Evolutionary conservation across 192 early-diverging fungal species (phyloP), one percentile per base, ranked within the genome.

Genomic region (Podila epicladia): DNA sequence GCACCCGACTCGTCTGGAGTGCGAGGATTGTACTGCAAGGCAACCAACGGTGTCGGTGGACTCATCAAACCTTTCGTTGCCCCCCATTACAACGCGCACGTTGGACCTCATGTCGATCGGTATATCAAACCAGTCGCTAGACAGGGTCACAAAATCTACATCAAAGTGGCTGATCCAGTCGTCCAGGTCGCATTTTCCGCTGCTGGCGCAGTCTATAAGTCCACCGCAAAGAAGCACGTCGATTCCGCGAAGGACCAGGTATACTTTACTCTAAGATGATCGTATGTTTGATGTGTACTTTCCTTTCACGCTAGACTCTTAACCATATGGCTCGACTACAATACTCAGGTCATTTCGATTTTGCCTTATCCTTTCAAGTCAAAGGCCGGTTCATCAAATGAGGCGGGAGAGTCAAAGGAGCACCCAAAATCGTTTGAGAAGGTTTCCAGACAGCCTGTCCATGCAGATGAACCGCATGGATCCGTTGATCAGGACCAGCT

Each of bases 151-250:
- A 69, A 61, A 6, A 37, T 79, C 5, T 79, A 79, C 38, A 28
- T 79, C 12, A 79, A 72, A 32, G 70, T 79, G 13, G 76, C 70
- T 0, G 68, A 79, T 26, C 76, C 76, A 29, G 65, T 79, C 33
- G 76, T 79, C 33, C 69, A 79, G 53, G 65, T 65, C 7, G 61
- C 61, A 3, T 15, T 72, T 15, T 79, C 76, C 12, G 70, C 65
- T 24, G 76, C 61, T 0, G 70, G 70, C 24, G 49, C 49, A 15
- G 70, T 79, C 6, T 79, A 79, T 62, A 59, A 65, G 33, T 62
- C 70, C 12, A 72, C 76, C 0, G 76, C 76, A 24, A 79, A 79
- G 51, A 79, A 79, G 41, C 76, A 79, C 53, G 76, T 79, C 11
- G 76, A 79, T 31, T 67, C 69, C 7, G 76, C 65, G 7, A 79